These are phyloP conservation scores for Fusarium phyllophilum DNA, from an alignment of 2,329 filamentous ascomycete genomes.

Conservation along the genomic window DNA sequence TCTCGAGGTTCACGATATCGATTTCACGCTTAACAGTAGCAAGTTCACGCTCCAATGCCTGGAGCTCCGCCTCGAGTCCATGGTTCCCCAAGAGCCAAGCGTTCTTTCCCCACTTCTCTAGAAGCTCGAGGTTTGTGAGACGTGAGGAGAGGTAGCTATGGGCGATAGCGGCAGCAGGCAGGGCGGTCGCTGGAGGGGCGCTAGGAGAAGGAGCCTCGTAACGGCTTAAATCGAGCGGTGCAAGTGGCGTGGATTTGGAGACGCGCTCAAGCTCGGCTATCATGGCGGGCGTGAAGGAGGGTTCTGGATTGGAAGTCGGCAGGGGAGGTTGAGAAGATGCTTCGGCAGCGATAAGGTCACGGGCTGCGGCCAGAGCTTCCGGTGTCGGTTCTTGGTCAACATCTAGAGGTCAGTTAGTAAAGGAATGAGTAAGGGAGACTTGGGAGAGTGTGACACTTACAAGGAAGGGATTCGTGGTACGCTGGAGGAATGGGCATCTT, in stretches of 20 bases:
- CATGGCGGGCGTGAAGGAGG: slow-evolving; percentile 73
- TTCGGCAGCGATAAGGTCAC: slow-evolving; percentile 76
- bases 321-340: slow-evolving; percentile 61
- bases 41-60: slow-evolving; percentile 78
- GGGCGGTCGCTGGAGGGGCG: slow-evolving; percentile 68
- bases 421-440: neutral
- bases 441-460: slow-evolving; percentile 57
- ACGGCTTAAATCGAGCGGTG: slow-evolving; percentile 76
- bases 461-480: slow-evolving; percentile 82
- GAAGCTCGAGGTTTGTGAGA: slow-evolving; percentile 70
- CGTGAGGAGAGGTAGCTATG: slow-evolving; percentile 64
- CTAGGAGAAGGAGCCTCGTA: slow-evolving; percentile 73
- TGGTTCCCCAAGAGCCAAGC: slow-evolving; percentile 90
- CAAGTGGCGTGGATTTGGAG: slow-evolving; percentile 50
- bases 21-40: slow-evolving; percentile 73
- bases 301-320: slow-evolving; percentile 59
- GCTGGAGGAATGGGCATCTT: slow-evolving; percentile 48
- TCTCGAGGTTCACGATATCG: slow-evolving; percentile 76
- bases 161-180: slow-evolving; percentile 63
- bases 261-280: slow-evolving; percentile 75
- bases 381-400: slow-evolving; percentile 79
- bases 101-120: slow-evolving; percentile 86
- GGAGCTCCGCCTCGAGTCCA: slow-evolving; percentile 75
- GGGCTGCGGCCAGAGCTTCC: slow-evolving; percentile 71
- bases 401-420: slow-evolving; percentile 63